Conservation (phyloP, 805 yeast genomes). For the Pichia californica region DNA sequence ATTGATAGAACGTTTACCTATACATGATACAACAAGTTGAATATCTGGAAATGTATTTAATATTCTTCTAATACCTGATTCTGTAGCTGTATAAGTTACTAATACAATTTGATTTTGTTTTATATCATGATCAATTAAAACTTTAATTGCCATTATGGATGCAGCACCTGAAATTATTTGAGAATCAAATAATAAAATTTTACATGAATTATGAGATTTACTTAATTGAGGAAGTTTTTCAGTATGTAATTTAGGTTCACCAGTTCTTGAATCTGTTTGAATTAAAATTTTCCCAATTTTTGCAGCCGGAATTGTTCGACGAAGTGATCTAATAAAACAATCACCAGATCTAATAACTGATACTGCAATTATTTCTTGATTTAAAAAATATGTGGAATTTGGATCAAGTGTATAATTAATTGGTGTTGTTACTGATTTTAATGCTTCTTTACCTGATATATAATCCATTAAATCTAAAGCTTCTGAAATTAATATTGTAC, state of each 20-base stretch:
- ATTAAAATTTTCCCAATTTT: conserved; percentile 78
- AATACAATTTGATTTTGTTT: conserved; percentile 54
- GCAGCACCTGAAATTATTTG: conserved; percentile 92
- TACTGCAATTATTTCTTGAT: conserved; percentile 58
- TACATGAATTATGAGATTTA: conserved; percentile 16
- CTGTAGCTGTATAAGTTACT: conserved; percentile 70
- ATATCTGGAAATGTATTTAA: conserved; percentile 68
- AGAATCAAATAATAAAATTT: conserved; percentile 72
- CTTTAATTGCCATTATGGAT: conserved; percentile 88
- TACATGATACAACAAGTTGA: conserved; percentile 60
- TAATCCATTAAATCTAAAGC: conserved; percentile 57
- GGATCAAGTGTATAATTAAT: conserved; percentile 21
- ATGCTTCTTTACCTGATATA: conserved; percentile 14
- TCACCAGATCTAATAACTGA: conserved; percentile 88
- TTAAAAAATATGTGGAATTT: conserved; percentile 26
- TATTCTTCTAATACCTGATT: conserved; percentile 67
- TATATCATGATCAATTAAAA: conserved; percentile 75
- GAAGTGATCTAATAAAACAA: conserved; percentile 75
- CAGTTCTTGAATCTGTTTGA: conserved; percentile 82
- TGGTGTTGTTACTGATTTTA: conserved; percentile 35
- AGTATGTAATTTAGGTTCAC: conserved; percentile 91
- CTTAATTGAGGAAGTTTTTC: conserved; percentile 52
- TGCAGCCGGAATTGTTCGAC: conserved; percentile 71
- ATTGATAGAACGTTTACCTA: conserved; percentile 33
- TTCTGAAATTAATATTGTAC: conserved; percentile 58